Conservation (phyloP, 1,284 basidiomycete species). For the Apiotrichum montevideense region DNA sequence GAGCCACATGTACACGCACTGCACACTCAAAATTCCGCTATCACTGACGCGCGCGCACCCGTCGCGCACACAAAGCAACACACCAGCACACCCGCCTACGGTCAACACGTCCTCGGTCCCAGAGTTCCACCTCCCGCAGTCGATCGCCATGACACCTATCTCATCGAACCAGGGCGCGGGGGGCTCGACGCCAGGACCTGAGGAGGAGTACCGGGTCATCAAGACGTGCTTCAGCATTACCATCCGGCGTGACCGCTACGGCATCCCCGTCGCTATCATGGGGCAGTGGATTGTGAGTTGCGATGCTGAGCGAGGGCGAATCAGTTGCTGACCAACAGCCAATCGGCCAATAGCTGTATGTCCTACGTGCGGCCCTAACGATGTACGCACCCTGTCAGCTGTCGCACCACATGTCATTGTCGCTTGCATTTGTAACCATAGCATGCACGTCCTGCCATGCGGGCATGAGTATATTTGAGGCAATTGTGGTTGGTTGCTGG, state of each 20-base stretch:
- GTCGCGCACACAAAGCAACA: slow-evolving; percentile 20
- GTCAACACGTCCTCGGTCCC: slow-evolving; percentile 9
- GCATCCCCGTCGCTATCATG: slow-evolving; percentile 87
- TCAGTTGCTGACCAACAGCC: too few relatives aligned
- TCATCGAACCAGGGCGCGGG: background rate
- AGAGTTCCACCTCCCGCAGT: slow-evolving; percentile 24
- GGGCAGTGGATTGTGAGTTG: slow-evolving; percentile 49
- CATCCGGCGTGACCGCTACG: slow-evolving; percentile 70
- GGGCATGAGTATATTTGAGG: too few relatives aligned
- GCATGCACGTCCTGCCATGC: too few relatives aligned
- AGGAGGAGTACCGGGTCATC: slow-evolving; percentile 64
- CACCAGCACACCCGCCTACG: slow-evolving; percentile 15
- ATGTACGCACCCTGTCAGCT: too few relatives aligned
- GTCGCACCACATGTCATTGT: too few relatives aligned
- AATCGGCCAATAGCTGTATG: too few relatives aligned
- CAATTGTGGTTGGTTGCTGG: too few relatives aligned
- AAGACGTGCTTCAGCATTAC: slow-evolving; percentile 96
- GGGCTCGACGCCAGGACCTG: slow-evolving; percentile 16
- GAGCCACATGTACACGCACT: slow-evolving; percentile 80
- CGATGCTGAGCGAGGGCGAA: too few relatives aligned
- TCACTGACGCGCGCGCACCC: slow-evolving; percentile 38
- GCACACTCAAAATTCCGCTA: slow-evolving; percentile 69
- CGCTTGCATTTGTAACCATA: too few relatives aligned
- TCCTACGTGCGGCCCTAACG: too few relatives aligned
- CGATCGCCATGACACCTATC: background rate